Percentiles rank a stretch among this genome's conserved stretches.
phyloP scores from a whole-genome alignment of 192 early-diverging fungal genomes.

The Coemansia sp. region DNA sequence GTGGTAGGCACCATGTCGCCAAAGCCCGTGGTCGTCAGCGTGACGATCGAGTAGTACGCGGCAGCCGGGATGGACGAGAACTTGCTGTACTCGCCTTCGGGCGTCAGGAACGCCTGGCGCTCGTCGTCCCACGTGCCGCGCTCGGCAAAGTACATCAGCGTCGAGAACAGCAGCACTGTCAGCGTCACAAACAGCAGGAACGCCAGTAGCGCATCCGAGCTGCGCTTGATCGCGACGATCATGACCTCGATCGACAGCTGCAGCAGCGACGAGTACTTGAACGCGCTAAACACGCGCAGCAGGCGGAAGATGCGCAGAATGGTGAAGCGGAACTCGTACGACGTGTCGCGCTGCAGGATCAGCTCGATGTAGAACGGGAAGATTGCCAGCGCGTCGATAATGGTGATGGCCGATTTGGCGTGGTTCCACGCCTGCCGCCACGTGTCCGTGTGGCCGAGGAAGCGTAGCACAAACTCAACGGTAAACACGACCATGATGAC shows the following conservation, averaged over 20 bases:
- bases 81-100: conserved; percentile 65
- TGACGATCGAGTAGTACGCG: conserved; percentile 75
- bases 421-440: conserved; percentile 58
- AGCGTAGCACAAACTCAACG: conserved; percentile 65
- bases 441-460: conserved; percentile 71
- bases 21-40: conserved; percentile 79
- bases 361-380: conserved; percentile 80
- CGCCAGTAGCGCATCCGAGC: conserved; percentile 70
- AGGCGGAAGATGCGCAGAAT: conserved; percentile 74
- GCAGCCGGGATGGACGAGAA: conserved; percentile 80
- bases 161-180: conserved; percentile 69
- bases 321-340: conserved; percentile 80
- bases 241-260: conserved; percentile 83
- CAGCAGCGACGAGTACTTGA: conserved; percentile 78
- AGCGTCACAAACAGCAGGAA: conserved; percentile 73
- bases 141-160: conserved; percentile 79
- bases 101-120: conserved; percentile 62
- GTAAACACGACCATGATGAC: conserved; percentile 73
- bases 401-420: conserved; percentile 43
- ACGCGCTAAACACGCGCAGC: conserved; percentile 75
- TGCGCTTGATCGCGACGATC: conserved; percentile 73
- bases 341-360: conserved; percentile 62
- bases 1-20: conserved; percentile 81
- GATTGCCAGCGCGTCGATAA: conserved; percentile 76
- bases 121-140: conserved; percentile 72